phyloP scores from a whole-genome alignment of 2,329 filamentous ascomycete genomes.

The Capronia epimyces region DNA sequence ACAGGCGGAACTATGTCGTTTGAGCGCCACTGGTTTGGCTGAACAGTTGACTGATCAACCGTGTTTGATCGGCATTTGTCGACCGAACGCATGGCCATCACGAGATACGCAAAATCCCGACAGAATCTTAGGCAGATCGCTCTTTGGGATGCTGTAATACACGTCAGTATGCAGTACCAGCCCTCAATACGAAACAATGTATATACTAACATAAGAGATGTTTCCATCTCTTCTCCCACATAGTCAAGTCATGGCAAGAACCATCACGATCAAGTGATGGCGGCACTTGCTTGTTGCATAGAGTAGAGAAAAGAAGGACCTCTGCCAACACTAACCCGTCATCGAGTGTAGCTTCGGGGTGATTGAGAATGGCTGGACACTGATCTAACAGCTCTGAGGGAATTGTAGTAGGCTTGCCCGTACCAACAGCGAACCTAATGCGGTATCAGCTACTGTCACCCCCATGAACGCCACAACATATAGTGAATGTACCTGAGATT shows the following conservation, averaged over 20 bases:
- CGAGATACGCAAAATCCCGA: background rate
- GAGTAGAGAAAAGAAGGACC: background rate
- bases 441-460: background rate
- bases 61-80: background rate
- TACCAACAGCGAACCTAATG: background rate
- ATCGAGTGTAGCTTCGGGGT: background rate
- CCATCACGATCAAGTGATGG: background rate
- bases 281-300: background rate
- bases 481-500: background rate
- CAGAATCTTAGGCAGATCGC: background rate
- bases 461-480: no score
- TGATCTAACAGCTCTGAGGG: background rate
- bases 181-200: no score
- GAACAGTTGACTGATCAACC: background rate
- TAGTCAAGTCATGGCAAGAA: background rate
- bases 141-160: background rate
- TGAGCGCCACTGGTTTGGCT: background rate
- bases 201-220: background rate
- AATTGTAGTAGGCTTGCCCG: background rate
- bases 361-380: constrained; percentile 1
- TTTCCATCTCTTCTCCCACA: background rate
- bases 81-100: background rate
- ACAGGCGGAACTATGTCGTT: background rate
- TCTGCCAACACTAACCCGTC: background rate
- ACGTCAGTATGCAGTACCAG: background rate